These are phyloP conservation scores for Podaxis sp. DNA, from an alignment of 768 basidiomycete genomes.

Conservation along the genomic window DNA sequence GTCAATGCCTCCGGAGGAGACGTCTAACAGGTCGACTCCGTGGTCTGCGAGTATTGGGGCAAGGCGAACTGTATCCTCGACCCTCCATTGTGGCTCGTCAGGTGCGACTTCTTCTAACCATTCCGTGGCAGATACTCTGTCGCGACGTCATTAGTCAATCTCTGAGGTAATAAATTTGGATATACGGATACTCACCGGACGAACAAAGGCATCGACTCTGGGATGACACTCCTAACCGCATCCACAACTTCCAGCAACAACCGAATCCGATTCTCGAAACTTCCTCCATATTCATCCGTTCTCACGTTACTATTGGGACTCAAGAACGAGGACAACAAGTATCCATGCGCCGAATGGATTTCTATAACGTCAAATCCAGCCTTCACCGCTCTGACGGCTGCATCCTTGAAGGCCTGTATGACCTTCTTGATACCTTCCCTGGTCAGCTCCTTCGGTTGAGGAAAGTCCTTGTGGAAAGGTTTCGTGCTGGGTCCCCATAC, in stretches of 20 bases:
- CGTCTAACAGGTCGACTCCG: constrained; percentile 76
- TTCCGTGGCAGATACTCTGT: constrained; percentile 68
- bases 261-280: constrained; percentile 65
- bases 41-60: constrained; percentile 55
- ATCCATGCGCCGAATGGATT: constrained; percentile 66
- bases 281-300: constrained; percentile 69
- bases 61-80: constrained; percentile 65
- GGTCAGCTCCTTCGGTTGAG: constrained; percentile 56
- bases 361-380: constrained; percentile 64
- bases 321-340: constrained; percentile 54
- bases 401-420: constrained; percentile 52
- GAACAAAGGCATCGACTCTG: constrained; percentile 66
- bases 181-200: constrained; percentile 43
- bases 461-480: constrained; percentile 38
- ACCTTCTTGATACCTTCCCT: constrained; percentile 55
- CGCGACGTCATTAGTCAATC: not conserved
- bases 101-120: constrained; percentile 63
- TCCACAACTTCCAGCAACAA: constrained; percentile 64
- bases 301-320: constrained; percentile 62
- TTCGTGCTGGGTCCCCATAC: constrained; percentile 59
- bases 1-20: constrained; percentile 64
- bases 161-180: not conserved
- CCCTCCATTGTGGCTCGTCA: constrained; percentile 62
- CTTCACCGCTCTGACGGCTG: constrained; percentile 48
- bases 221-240: constrained; percentile 59